A percentile compares a stretch with the other conserved stretches of the same genome.
Conservation (phyloP, 106 monocot species). For the Alisma plantagoaquatica region DNA sequence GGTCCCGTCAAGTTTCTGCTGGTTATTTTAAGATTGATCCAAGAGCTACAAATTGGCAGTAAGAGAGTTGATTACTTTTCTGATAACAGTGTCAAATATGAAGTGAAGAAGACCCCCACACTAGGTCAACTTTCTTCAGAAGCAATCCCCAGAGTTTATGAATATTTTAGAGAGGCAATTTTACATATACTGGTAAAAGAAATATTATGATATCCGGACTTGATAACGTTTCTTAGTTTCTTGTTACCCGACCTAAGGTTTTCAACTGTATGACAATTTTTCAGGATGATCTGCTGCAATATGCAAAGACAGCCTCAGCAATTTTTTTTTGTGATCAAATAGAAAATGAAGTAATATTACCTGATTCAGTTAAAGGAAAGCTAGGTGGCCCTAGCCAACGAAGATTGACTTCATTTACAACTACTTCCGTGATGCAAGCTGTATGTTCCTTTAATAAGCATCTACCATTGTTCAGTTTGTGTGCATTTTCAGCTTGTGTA, state of each 20-base stretch:
- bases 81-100: background rate
- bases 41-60: slow-evolving; percentile 38
- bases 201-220: background rate
- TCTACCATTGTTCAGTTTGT: too few species aligned
- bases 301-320: slow-evolving; percentile 30
- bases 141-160: slow-evolving; percentile 3
- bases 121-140: slow-evolving; percentile 16
- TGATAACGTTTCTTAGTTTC: background rate
- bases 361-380: slow-evolving; percentile 67
- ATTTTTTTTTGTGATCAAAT: slow-evolving; percentile 43
- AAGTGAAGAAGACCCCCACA: too few species aligned
- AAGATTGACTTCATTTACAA: slow-evolving; percentile 41
- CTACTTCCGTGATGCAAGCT: slow-evolving; percentile 57
- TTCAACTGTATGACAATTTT: background rate
- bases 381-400: slow-evolving; percentile 84
- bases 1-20: slow-evolving; percentile 53
- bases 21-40: slow-evolving; percentile 46
- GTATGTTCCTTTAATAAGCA: slow-evolving; percentile 44
- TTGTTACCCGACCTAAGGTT: background rate
- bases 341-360: slow-evolving; percentile 21
- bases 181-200: slow-evolving; percentile 28
- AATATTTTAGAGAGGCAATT: slow-evolving; percentile 17
- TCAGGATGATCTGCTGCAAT: slow-evolving; percentile 49
- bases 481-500: too few species aligned
- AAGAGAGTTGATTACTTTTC: background rate